Evolutionary conservation across 495 filamentous ascomycete genomes (phyloP), one percentile per base, ranked within the genome.

Genomic region (Penicillium arizonense): DNA sequence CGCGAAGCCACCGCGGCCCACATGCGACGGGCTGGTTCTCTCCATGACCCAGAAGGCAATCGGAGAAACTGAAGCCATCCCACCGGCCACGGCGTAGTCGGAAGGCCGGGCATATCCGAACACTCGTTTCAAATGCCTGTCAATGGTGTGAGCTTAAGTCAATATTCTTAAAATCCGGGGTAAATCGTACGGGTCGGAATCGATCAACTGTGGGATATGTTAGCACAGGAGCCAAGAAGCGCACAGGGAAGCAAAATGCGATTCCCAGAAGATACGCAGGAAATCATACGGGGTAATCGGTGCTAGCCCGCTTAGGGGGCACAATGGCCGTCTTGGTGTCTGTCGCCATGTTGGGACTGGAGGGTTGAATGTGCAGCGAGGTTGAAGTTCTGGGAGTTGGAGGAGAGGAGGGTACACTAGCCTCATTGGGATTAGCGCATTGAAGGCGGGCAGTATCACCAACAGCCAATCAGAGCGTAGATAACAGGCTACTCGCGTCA

Each of bases 111-210:
- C 88, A 80, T 97, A 98, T 62, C 83, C 70, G 47, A 95, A 66
- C 38, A 97, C 94, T 62, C 95, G 87, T 67, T 78, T 87, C 74
- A 97, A 83, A 71, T 98, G 93, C 57, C 95, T 97, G 60, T 42
- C n/a, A 18, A 47, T 26, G 33, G 47, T 56, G 52, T 72, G 34
- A 71, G 64, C 51, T 63, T 21, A 44, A 55, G 33, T 43, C n/a
- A 53, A 53, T 52, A 34, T n/a, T 36, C 26, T 43, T 44, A 40
- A 44, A 21, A 24, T 52, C 47, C 33, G 53, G 53, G 54, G 58
- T 59, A 52, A 58, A 72, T 42, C 87, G 69, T 90, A 97, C 93
- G 93, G 93, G 75, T 97, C 93, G 76, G 85, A 91, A 77, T 97
- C 93, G 70, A 97, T 97, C 75, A 96, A 87, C 93, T 97, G 63